phyloP scores from a whole-genome alignment of 805 yeast species.

The Saccharomycopsis oosterbeekiorum region DNA sequence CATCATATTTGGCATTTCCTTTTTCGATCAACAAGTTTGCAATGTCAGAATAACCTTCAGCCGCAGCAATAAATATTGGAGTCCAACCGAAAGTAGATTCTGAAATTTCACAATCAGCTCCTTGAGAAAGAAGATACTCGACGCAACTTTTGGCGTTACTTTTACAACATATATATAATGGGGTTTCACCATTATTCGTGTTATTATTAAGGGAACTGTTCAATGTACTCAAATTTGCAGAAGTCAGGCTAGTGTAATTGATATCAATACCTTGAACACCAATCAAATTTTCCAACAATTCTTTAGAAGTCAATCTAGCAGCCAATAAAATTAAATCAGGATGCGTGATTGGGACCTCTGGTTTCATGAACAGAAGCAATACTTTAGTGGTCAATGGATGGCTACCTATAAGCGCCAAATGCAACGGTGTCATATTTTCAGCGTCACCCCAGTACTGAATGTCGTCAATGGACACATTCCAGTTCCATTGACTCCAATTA shows the following conservation, averaged over 20 bases:
- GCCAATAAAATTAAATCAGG: constrained; percentile 54
- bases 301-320: constrained; percentile 47
- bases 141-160: constrained; percentile 46
- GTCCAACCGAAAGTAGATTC: constrained; percentile 89
- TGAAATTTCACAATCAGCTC: constrained; percentile 66
- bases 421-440: constrained; percentile 73
- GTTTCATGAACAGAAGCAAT: constrained; percentile 38
- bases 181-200: constrained; percentile 58
- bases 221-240: not conserved
- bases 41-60: constrained; percentile 62
- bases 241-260: constrained; percentile 30
- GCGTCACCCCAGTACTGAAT: constrained; percentile 53
- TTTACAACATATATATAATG: constrained; percentile 73
- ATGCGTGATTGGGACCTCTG: constrained; percentile 33
- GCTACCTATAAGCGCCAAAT: constrained; percentile 69
- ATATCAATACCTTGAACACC: constrained; percentile 50
- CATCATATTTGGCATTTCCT: constrained; percentile 41
- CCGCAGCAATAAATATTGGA: constrained; percentile 81
- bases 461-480: constrained; percentile 45
- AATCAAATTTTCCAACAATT: constrained; percentile 44
- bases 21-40: constrained; percentile 43
- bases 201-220: constrained; percentile 29
- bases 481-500: constrained; percentile 51
- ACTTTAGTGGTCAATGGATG: constrained; percentile 69
- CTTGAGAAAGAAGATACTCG: constrained; percentile 40